A percentile compares a stretch with the other conserved stretches of the same genome.
phyloP scores from a whole-genome alignment of 2,329 filamentous ascomycete genomes.

The Colletotrichum sansevieriae region DNA sequence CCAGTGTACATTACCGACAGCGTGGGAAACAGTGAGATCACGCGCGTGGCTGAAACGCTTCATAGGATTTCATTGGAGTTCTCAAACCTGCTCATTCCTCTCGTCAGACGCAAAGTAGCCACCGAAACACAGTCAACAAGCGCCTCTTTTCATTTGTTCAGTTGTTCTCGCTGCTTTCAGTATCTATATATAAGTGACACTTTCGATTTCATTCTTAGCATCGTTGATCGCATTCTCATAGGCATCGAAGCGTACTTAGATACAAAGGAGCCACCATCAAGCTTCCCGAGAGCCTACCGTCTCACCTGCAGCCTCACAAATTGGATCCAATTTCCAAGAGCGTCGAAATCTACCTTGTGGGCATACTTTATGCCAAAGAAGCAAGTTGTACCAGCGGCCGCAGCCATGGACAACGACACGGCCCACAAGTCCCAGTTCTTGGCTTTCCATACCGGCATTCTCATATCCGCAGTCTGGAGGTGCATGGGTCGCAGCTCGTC shows the following conservation, averaged over 20 bases:
- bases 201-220: no score
- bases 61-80: not conserved
- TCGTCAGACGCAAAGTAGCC: not conserved
- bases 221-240: no score
- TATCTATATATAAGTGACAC: no score
- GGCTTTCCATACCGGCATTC: conserved; percentile 48
- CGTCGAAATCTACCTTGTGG: not conserved
- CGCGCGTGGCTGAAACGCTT: conserved; percentile 2
- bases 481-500: conserved; percentile 53
- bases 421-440: conserved; percentile 31
- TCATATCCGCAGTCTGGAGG: conserved; percentile 57
- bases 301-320: not conserved
- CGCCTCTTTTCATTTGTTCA: no score
- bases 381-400: not conserved
- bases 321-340: not conserved
- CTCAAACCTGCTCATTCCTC: not conserved
- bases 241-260: no score
- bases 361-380: conserved; percentile 1
- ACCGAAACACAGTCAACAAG: no score
- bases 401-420: not conserved
- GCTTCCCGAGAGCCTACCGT: not conserved
- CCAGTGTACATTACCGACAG: not conserved
- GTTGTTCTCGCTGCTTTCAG: no score
- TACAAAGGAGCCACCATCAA: no score
- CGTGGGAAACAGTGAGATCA: not conserved